Percentiles rank a stretch among this genome's conserved stretches.
Evolutionary conservation across 2,329 filamentous ascomycete genomes (phyloP).

Genomic region (Penicillium sclerotiorum): DNA sequence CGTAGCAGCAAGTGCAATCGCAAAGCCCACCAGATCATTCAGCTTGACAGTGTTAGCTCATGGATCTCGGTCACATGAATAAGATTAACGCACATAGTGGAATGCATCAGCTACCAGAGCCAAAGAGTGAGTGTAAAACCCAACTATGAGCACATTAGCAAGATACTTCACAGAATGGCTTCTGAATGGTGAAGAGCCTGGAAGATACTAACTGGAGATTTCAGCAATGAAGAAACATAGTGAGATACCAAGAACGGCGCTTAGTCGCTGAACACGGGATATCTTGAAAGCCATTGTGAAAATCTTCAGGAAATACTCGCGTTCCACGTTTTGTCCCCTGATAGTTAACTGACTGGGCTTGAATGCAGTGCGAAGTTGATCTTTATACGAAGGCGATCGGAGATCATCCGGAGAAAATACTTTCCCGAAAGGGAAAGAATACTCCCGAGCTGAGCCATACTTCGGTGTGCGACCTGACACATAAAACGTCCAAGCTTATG

Average conservation of each 20-base stretch:
- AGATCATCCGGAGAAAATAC: no score
- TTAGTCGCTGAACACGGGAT: conserved; percentile 3
- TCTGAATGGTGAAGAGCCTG: neutral
- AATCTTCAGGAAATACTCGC: no score
- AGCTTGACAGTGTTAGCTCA: conserved; percentile 49
- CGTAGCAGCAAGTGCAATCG: conserved; percentile 65
- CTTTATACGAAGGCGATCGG: no score
- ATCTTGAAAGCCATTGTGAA: neutral
- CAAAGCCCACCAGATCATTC: conserved; percentile 69
- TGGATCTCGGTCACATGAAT: neutral
- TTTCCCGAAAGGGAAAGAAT: no score
- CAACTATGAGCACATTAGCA: conserved; percentile 46
- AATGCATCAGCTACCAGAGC: conserved; percentile 75
- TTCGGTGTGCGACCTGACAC: no score
- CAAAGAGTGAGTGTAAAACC: conserved; percentile 68
- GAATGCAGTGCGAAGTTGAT: neutral
- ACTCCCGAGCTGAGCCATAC: no score
- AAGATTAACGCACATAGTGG: conserved; percentile 62
- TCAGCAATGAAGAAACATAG: conserved; percentile 9
- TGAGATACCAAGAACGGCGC: conserved; percentile 3
- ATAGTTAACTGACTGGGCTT: neutral
- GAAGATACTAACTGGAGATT: neutral
- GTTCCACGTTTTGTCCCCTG: no score
- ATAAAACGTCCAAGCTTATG: no score
- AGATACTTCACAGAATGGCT: neutral